phyloP scores from a whole-genome alignment of 2,329 filamentous ascomycete genomes.

The Trichoderma gracile region DNA sequence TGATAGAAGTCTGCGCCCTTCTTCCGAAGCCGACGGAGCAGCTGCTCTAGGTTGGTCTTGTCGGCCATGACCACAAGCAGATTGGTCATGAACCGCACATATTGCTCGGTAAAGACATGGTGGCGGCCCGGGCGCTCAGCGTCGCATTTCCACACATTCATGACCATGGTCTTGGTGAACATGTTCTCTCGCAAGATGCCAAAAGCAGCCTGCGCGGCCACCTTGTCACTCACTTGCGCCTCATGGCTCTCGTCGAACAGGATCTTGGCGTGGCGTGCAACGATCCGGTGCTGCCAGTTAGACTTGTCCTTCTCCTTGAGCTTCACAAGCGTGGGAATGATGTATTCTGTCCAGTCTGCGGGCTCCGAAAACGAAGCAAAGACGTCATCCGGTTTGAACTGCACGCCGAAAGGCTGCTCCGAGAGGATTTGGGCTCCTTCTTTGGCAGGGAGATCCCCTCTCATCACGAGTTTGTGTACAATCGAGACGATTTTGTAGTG shows the following conservation, averaged over 20 bases:
- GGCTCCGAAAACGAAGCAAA: constrained; percentile 41
- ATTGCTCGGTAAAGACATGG: constrained; percentile 87
- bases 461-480: constrained; percentile 74
- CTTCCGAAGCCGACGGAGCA: constrained; percentile 77
- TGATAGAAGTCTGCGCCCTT: constrained; percentile 75
- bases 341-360: constrained; percentile 62
- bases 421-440: constrained; percentile 56
- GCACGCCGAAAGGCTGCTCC: constrained; percentile 54
- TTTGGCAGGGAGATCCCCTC: constrained; percentile 49
- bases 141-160: constrained; percentile 95
- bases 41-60: constrained; percentile 70
- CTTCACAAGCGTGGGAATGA: constrained; percentile 53
- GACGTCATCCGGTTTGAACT: constrained; percentile 38
- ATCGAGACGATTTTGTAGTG: constrained; percentile 89
- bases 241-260: constrained; percentile 50
- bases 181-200: constrained; percentile 69
- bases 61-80: constrained; percentile 75
- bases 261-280: constrained; percentile 67
- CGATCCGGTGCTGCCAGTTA: constrained; percentile 94
- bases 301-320: constrained; percentile 77
- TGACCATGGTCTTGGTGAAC: constrained; percentile 92
- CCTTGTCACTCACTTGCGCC: constrained; percentile 44
- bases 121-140: constrained; percentile 80
- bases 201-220: constrained; percentile 76
- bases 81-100: constrained; percentile 77